Evolutionary conservation across 2,329 filamentous ascomycete species (phyloP), one percentile per base, ranked within the genome.

Genomic region (Nothopassalora personata): DNA sequence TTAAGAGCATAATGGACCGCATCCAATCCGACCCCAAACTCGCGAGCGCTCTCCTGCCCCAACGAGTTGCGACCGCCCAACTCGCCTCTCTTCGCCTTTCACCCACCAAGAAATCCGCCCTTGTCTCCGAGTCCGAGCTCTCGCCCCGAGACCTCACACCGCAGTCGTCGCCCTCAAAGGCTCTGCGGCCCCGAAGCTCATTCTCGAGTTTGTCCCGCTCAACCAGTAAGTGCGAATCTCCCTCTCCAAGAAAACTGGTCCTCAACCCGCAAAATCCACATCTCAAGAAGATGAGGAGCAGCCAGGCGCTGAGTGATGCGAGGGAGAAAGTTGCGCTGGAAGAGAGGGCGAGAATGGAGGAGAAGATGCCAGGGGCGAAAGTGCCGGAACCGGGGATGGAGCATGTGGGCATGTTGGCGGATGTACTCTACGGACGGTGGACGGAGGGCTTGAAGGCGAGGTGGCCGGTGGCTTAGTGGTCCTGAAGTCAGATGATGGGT

Each of bases 341-440:
- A 67, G 78, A 75, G 69, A 80, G 81, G 64, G 72, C 85, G 60
- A 84, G 56, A 15, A 18, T 66, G 48, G 64, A 79, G 67, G 78
- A 76, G 69, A 81, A 81, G 65, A 74, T 86, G 64, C 85, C 84
- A 1, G 85, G 82, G 5, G 62, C 48, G 10, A 79, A 83, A 63
- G 72, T 78, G 9, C 39, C 9, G 51, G 76, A 81, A 58, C 82
- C 86, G 1, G 93, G 91, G 1, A 93, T 97, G 90, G 92, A 97
- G 74, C 93, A 97, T 75, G 89, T 88, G 65, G 90, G 91, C 70
- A 86, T 96, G 71, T 80, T 97, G 39, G 90, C 90, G 1, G 91
- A 97, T 72, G 90, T 96, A 19, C 82, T 99, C 19, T 97, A 97
- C 75, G 85, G 87, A 15, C 84, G 93, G 47, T 99, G 94, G 94